Percentiles rank a stretch among this genome's conserved stretches.
phyloP scores from a whole-genome alignment of 139 green algal species.

The Ettlia oleoabundans region DNA sequence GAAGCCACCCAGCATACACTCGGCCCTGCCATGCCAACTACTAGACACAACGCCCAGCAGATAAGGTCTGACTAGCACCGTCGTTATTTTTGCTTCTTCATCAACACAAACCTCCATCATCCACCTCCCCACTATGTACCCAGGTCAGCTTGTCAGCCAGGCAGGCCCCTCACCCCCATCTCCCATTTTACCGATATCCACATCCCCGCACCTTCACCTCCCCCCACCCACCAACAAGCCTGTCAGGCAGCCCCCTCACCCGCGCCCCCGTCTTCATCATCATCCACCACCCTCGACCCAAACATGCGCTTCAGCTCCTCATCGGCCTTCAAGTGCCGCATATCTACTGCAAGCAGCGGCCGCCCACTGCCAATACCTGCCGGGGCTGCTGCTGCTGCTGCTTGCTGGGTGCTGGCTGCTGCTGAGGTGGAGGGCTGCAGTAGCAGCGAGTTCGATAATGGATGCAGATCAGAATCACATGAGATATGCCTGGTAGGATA shows the following conservation, averaged over 20 bases:
- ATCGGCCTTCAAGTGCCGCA: constrained; percentile 62
- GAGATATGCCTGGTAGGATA: not conserved
- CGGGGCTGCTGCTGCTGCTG: not conserved
- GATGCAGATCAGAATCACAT: not conserved
- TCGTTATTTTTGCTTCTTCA: no score
- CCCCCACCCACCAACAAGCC: no score
- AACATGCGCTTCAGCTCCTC: constrained; percentile 90
- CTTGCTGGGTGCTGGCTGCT: not conserved
- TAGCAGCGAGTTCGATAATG: not conserved
- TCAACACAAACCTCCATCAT: no score
- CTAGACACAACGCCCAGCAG: no score
- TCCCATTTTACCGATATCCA: no score
- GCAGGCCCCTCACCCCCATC: no score
- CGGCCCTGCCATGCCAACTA: not conserved
- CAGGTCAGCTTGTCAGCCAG: no score
- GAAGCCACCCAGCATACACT: not conserved
- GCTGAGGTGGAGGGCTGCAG: not conserved
- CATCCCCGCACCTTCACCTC: no score
- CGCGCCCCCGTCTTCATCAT: constrained; percentile 32
- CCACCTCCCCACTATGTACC: no score
- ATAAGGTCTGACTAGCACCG: no score
- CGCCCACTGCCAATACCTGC: not conserved
- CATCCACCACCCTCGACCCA: constrained; percentile 68
- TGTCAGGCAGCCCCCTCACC: no score
- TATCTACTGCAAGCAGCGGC: constrained; percentile 72